Conservation (phyloP, 768 basidiomycete species). For the Leccinum rimulosum region DNA sequence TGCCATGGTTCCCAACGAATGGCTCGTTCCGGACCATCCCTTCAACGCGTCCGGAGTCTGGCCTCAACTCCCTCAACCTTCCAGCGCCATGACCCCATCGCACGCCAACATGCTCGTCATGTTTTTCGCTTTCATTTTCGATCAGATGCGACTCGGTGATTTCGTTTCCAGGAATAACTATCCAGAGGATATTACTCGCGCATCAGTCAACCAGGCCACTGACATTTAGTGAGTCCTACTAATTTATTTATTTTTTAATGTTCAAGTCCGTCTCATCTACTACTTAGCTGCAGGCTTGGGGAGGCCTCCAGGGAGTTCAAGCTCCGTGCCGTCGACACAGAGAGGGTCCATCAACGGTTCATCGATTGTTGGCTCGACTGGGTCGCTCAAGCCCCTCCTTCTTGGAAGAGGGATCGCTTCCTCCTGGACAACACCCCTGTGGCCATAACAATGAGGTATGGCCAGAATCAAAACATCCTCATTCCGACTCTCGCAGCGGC, state of each 20-base stretch:
- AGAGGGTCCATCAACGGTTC: neutral
- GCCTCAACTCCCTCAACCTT: neutral
- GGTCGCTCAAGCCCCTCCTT: neutral
- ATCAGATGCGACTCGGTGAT: neutral
- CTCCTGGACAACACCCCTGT: neutral
- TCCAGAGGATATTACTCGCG: neutral
- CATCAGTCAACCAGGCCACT: neutral
- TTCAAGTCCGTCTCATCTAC: neutral
- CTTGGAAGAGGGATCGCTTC: neutral
- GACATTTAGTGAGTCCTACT: neutral
- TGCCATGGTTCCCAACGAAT: neutral
- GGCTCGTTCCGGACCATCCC: neutral
- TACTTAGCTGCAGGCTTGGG: neutral
- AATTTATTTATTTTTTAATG: too few relatives aligned
- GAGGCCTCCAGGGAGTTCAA: neutral
- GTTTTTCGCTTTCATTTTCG: neutral
- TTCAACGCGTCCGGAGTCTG: neutral
- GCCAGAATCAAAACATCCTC: slow-evolving; percentile 3
- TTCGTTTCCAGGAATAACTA: neutral
- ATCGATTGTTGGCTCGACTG: neutral
- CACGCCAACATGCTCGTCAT: neutral
- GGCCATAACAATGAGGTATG: slow-evolving; percentile 4
- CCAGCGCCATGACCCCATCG: neutral
- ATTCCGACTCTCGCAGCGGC: neutral
- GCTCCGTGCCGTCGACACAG: neutral